A percentile compares a stretch with the other conserved stretches of the same genome.
phyloP scores from a whole-genome alignment of 768 basidiomycete species.

The Tubosaeta sp. region DNA sequence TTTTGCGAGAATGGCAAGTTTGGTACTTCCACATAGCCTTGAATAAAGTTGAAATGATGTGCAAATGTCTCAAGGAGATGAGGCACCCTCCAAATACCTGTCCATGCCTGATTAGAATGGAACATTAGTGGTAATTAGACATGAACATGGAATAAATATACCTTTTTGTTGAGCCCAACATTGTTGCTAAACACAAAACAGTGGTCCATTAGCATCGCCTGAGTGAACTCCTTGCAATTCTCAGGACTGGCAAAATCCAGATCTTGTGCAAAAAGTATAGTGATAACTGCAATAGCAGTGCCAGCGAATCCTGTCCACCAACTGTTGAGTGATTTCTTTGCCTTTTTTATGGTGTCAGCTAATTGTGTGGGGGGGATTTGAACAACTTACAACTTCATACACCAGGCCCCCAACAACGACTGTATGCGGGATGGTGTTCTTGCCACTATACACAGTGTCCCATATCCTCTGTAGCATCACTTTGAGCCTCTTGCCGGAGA shows the following conservation, averaged over 20 bases:
- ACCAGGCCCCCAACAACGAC: background rate
- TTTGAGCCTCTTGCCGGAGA: background rate
- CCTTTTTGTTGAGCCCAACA: constrained; percentile 3
- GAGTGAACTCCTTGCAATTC: background rate
- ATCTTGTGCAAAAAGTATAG: background rate
- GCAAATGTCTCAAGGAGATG: constrained; percentile 10
- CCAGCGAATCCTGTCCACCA: constrained; percentile 1
- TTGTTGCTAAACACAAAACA: constrained; percentile 8
- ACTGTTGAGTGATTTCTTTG: background rate
- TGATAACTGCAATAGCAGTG: background rate
- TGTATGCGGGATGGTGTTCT: constrained; percentile 1
- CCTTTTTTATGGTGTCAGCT: constrained; percentile 1
- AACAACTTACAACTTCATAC: constrained; percentile 1
- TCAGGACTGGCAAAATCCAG: background rate
- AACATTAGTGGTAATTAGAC: background rate
- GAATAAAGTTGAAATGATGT: constrained; percentile 9
- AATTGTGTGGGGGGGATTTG: too few relatives aligned
- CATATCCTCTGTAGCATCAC: constrained; percentile 7
- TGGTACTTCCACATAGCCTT: constrained; percentile 3
- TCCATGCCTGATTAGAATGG: background rate
- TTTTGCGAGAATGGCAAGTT: background rate
- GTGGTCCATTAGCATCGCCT: background rate
- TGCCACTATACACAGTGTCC: constrained; percentile 4
- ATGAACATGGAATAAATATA: background rate
- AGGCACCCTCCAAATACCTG: constrained; percentile 8